Evolutionary conservation across 345 rosid genomes (phyloP), one percentile per base, ranked within the genome.

Genomic region (Cardamine occulta): DNA sequence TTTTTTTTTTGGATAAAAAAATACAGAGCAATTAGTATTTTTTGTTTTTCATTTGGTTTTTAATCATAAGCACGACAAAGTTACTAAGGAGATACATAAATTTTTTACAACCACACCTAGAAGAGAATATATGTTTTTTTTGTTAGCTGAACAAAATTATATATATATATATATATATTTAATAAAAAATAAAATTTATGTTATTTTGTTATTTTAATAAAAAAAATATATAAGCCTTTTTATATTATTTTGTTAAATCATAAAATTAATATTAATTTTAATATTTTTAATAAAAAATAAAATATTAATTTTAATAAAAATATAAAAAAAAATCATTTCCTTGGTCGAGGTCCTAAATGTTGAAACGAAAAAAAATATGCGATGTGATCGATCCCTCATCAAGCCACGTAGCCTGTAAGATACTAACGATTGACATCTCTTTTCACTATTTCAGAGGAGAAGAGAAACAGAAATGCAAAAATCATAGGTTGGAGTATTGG

Each of bases 401-500:
- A 51, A 8, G 0, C 72, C 60, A 67, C 34, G 23, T 51, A 67
- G 6, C 21, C 2, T 32, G 23, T 47, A 15, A 3, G 29, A 49
- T 64, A 56, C 19, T 74, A 57, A 74, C 51, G n/a, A 34, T 18
- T 34, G 21, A 4, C 19, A 44, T 45, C 19, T 56, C 8, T 63
- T 29, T 17, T 69, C 24, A 57, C 55, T 61, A 54, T 71, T 63
- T 53, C 84, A 93, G 98, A 80, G 35, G 70, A 81, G 66, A 81
- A 79, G 24, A 65, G 79, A 14, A 72, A 59, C 17, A 31, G 8
- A 44, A 66, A 28, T 26, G 39, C 76, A 14, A 55, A 80, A 26
- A 70, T 88, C 32, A 83, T 82, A 47, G 89, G 93, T 63, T 73
- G 83, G 19, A 42, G 82, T n/a, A 83, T 74, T 58, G 87, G 90